phyloP scores from a whole-genome alignment of 306 rosid genomes.

The Castanea mollissima region DNA sequence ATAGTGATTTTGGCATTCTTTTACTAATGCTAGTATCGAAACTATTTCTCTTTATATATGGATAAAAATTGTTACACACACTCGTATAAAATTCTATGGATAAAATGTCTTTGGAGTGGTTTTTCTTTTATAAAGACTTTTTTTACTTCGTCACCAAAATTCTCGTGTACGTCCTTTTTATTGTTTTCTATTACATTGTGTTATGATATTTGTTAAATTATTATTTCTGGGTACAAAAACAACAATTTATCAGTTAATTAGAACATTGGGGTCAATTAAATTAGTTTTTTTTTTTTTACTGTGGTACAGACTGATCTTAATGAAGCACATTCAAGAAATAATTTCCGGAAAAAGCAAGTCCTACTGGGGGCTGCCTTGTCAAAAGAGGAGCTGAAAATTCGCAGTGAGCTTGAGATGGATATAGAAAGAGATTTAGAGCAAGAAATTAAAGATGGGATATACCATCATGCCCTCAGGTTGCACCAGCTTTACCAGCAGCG shows the following conservation, averaged over 20 bases:
- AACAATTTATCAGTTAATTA: no score
- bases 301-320: constrained; percentile 7
- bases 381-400: constrained; percentile 54
- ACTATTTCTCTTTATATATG: no score
- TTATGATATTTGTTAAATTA: no score
- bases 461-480: constrained; percentile 64
- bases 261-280: background rate
- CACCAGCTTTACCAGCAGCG: constrained; percentile 44
- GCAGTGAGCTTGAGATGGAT: constrained; percentile 54
- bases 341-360: constrained; percentile 9
- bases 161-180: no score
- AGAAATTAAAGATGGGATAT: constrained; percentile 60
- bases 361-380: constrained; percentile 19
- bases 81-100: no score
- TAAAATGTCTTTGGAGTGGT: no score
- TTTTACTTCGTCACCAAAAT: no score
- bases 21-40: background rate
- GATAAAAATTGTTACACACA: no score
- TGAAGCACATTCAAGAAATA: background rate
- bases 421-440: constrained; percentile 68
- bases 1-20: no score
- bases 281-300: background rate
- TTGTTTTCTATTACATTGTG: no score
- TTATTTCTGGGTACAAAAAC: no score
- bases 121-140: no score